A percentile compares a stretch with the other conserved stretches of the same genome.
These are phyloP conservation scores for Dendrobium catenatum DNA, from an alignment of 106 monocot species.

Conservation along the genomic window DNA sequence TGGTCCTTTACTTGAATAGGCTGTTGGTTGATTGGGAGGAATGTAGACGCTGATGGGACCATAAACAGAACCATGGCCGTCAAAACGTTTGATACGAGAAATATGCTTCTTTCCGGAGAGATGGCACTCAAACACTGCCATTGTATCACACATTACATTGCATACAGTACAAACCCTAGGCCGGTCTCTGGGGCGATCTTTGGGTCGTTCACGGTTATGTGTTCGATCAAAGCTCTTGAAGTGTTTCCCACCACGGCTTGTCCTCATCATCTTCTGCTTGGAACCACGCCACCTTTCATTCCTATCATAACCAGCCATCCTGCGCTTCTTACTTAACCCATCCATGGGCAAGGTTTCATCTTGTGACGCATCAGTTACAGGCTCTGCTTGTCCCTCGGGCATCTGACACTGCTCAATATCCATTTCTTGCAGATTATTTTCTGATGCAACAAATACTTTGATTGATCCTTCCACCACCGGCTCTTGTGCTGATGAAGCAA, in stretches of 20 bases:
- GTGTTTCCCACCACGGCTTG: conserved; percentile 31
- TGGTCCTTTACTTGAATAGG: conserved; percentile 11
- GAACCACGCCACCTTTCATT: conserved; percentile 9
- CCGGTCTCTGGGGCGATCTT: conserved; percentile 23
- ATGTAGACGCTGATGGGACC: conserved; percentile 46
- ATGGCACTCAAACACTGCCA: conserved; percentile 50
- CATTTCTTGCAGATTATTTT: conserved; percentile 2
- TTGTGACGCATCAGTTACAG: neutral
- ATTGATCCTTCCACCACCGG: no score
- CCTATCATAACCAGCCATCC: conserved; percentile 10
- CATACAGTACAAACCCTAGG: conserved; percentile 55
- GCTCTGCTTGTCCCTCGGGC: conserved; percentile 11
- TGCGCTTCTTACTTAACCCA: conserved; percentile 7
- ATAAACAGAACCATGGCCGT: conserved; percentile 28
- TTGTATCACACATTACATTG: conserved; percentile 48
- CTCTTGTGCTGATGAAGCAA: no score
- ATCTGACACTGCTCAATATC: conserved; percentile 1
- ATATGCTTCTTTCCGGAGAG: conserved; percentile 56
- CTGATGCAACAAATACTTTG: neutral
- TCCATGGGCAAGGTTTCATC: conserved; percentile 3
- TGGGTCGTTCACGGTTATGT: neutral
- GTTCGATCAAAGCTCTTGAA: conserved; percentile 15
- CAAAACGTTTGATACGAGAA: conserved; percentile 36
- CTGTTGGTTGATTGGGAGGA: conserved; percentile 41
- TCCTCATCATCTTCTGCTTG: conserved; percentile 22